Conservation (phyloP, 208 protist species). For the Jaenimonas drosophilae region DNA sequence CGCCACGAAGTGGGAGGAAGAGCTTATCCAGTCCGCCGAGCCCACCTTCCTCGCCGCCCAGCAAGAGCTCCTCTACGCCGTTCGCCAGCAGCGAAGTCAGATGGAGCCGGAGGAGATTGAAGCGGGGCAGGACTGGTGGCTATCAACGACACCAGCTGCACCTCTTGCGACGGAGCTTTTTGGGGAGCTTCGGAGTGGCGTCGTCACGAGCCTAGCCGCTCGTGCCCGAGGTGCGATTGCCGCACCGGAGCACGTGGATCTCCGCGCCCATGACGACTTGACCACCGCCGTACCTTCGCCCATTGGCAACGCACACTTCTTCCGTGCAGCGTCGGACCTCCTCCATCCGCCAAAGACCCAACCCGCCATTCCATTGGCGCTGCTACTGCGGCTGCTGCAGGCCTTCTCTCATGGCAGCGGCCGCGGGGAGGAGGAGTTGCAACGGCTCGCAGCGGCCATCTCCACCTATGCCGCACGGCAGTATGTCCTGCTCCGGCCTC, state of each 20-base stretch:
- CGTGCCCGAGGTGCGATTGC: too few species aligned
- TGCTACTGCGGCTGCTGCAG: constrained; percentile 26
- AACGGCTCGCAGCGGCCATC: constrained; percentile 29
- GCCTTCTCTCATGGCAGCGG: constrained; percentile 5
- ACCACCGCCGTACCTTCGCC: too few species aligned
- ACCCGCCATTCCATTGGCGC: too few species aligned
- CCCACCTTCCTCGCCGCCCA: constrained; percentile 20
- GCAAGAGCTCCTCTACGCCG: constrained; percentile 18
- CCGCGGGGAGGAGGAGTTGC: constrained; percentile 11
- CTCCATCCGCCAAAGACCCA: too few species aligned
- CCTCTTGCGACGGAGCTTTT: too few species aligned
- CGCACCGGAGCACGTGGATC: too few species aligned
- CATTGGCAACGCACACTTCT: too few species aligned
- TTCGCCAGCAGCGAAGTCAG: constrained; percentile 22
- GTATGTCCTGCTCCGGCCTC: constrained; percentile 55
- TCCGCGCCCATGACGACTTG: too few species aligned
- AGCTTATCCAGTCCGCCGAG: constrained; percentile 26
- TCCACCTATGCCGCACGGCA: constrained; percentile 51
- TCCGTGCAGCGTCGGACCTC: too few species aligned
- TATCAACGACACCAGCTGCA: constrained; percentile 4
- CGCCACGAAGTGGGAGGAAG: constrained; percentile 20
- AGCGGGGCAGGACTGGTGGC: not conserved
- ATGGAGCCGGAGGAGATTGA: too few species aligned
- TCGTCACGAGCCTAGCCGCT: too few species aligned
- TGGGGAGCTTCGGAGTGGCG: too few species aligned